phyloP scores from a whole-genome alignment of 495 filamentous ascomycete genomes.

The Aspergillus heteromorphus region DNA sequence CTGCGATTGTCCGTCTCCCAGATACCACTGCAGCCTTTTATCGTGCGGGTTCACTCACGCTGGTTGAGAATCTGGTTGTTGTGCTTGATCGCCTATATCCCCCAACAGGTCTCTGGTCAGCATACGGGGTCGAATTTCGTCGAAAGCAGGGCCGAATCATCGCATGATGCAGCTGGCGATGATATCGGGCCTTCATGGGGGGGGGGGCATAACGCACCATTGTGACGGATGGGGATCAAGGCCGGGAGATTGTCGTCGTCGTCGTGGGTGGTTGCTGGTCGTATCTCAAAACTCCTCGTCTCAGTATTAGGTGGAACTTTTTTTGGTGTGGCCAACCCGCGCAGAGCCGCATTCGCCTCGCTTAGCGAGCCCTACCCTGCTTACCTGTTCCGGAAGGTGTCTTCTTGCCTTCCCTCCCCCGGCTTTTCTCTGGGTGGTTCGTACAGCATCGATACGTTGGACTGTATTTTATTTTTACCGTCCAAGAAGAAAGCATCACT shows the following conservation, averaged over 20 bases:
- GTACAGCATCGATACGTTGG: no score
- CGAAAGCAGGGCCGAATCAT: neutral
- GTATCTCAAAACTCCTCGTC: slow-evolving; percentile 36
- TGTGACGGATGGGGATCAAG: slow-evolving; percentile 61
- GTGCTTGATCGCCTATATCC: slow-evolving; percentile 89
- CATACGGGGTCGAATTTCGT: neutral
- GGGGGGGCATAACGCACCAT: slow-evolving; percentile 47
- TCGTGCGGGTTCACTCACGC: slow-evolving; percentile 56
- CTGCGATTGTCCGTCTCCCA: slow-evolving; percentile 4
- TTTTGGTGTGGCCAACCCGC: slow-evolving; percentile 43
- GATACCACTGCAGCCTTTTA: neutral
- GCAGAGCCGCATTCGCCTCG: slow-evolving; percentile 37
- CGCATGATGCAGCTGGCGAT: slow-evolving; percentile 5
- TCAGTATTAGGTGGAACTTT: slow-evolving; percentile 38
- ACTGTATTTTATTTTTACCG: no score
- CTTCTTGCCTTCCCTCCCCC: no score
- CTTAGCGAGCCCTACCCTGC: slow-evolving; percentile 48
- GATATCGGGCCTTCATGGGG: neutral
- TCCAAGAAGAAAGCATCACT: no score
- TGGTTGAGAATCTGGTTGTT: slow-evolving; percentile 98
- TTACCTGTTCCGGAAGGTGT: slow-evolving; percentile 13
- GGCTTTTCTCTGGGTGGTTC: neutral
- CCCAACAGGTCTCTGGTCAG: slow-evolving; percentile 29
- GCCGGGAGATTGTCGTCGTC: slow-evolving; percentile 43
- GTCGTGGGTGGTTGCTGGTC: slow-evolving; percentile 48